Percentiles rank a stretch among this genome's conserved stretches.
These are phyloP conservation scores for Mortierella sp. DNA, from an alignment of 371 early-diverging fungal species.

Conservation along the genomic window DNA sequence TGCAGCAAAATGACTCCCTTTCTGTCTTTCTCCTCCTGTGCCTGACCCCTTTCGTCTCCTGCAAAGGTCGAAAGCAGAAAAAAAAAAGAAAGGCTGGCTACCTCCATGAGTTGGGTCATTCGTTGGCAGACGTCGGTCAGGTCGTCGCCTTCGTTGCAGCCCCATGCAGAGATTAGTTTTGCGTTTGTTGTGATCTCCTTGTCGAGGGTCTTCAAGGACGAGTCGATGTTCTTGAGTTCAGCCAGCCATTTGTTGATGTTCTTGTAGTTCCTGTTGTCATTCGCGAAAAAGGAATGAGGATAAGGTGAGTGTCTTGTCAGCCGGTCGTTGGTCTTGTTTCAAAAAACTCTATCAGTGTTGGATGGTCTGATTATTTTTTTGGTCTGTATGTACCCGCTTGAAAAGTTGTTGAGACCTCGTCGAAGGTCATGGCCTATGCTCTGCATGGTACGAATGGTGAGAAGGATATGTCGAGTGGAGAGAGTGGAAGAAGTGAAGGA, in stretches of 20 bases:
- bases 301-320: background rate
- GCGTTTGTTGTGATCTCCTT: slow-evolving; percentile 34
- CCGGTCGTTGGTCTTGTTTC: background rate
- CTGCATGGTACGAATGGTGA: slow-evolving; percentile 17
- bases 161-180: slow-evolving; percentile 31
- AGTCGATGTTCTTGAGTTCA: slow-evolving; percentile 39
- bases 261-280: slow-evolving; percentile 27
- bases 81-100: background rate
- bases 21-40: background rate
- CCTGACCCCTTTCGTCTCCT: background rate
- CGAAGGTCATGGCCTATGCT: slow-evolving; percentile 43
- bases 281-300: background rate
- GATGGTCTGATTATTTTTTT: background rate
- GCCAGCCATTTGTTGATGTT: slow-evolving; percentile 42
- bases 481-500: background rate
- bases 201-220: slow-evolving; percentile 31
- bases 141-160: slow-evolving; percentile 34
- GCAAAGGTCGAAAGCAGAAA: background rate
- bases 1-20: background rate
- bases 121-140: slow-evolving; percentile 36
- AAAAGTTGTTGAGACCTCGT: slow-evolving; percentile 36
- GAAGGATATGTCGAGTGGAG: background rate
- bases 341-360: background rate
- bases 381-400: slow-evolving; percentile 12
- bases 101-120: slow-evolving; percentile 40